Evolutionary conservation across 495 filamentous ascomycete genomes (phyloP), one percentile per base, ranked within the genome.

Genomic region (Neurospora sp.): DNA sequence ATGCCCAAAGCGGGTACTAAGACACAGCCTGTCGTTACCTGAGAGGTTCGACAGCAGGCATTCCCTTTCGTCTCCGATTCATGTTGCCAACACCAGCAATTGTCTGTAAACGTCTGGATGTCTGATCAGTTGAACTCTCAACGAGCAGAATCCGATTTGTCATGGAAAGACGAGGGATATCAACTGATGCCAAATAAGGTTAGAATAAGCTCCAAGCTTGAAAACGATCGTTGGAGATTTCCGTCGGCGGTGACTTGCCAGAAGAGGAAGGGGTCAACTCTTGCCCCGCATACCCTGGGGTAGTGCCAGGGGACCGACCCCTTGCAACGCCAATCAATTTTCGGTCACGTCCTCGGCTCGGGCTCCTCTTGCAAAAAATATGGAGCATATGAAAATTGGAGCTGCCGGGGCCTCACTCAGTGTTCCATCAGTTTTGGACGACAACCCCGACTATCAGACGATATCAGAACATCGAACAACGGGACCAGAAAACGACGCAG

Each of bases 311-410:
- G 76, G 73, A 44, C 48, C 39, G 12, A 73, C 38, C 73, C 74
- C 42, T 76, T 76, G 76, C 44, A 38, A 38, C 14, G 39, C 68
- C 10, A 70, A 12, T 41, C 70, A 40, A 70, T 27, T 42, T 42
- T 68, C 69, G 72, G 18, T 70, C 70, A 44, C 37, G 41, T 59
- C 77, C 77, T 79, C 77, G 77, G 77, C 77, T 74, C 73, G 68
- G 77, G 77, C 77, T 75, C 73, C 70, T 79, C 46, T 39, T 71
- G 39, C 48, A 38, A 9, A 69, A 41, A 9, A 41, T 37, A 71
- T 72, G 74, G 75, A 80, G 74, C 77, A 80, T 74, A 78, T 80
- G 78, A 78, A 77, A 80, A 78, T 75, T 75, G 76, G 38, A 42
- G 20, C 48, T 27, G 48, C 48, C 46, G 10, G 11, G 53, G 27